Evolutionary conservation across 371 early-diverging fungal genomes (phyloP), one percentile per base, ranked within the genome.

Genomic region (Mucor plumbeus): DNA sequence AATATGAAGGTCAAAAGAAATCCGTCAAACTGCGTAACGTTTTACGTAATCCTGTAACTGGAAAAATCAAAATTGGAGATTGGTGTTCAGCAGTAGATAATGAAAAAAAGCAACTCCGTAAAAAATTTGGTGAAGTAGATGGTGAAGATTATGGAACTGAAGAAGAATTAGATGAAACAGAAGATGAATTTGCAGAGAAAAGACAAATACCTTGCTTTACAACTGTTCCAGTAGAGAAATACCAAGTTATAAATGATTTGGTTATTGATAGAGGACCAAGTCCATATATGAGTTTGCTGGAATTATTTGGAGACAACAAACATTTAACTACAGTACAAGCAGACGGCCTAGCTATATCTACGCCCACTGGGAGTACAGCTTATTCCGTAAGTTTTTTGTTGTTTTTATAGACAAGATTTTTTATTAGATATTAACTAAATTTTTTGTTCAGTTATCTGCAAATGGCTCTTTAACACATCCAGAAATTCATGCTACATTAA

Each of bases 341-440:
- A 0, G 98, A 98, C 68, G 98, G 98, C 0, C 79, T 98, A 68
- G 92, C 93, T 34, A 82, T 98, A 39, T 88, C 96, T 1, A 97
- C 99, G 0, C 97, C 98, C 0, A 98, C 98, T 0, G 98, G 98
- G n/a, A 95, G 95, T 5, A 98, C 98, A 0, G 98, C 98, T 1
- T 98, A 97, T 72, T 94, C 94, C 15, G 87, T 92, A 81, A 85
- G 84, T 26, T 74, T 50, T 26, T 1, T 26, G 26, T 26, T 33
- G 31, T 31, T 50, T 50, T 31, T 13, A 11, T 53, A 11, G 31
- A 10, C 2, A 31, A 13, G 21, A 13, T 57, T 63, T 57, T 63
- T 34, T 3, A 61, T 57, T n/a, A 53, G 40, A 58, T 14, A 1
- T 40, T 40, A 9, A 54, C 6, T 40, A 41, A 65, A 59, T 17